Evolutionary conservation across 805 yeast species (phyloP), one percentile per base, ranked within the genome.

Genomic region (Kazachstania kunashirensis): DNA sequence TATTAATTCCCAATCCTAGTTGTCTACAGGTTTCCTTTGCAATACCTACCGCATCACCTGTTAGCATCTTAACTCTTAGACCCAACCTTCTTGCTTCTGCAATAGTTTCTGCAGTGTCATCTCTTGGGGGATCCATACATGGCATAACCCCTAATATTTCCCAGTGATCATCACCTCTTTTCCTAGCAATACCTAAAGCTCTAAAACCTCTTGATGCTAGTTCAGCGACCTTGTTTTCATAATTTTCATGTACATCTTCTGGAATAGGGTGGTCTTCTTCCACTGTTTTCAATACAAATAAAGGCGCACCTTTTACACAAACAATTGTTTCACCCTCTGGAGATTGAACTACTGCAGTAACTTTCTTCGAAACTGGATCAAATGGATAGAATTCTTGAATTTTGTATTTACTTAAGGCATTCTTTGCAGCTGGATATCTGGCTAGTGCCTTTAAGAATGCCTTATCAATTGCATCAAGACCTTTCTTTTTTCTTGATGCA

Each of bases 31-130:
- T 86, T 74, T 86, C 96, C 77, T 85, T 83, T 59, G 96, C 96
- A 70, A 86, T 86, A 75, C 95, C 96, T 61, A 86, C 95, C 66
- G 96, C 96, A 72, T 86, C 96, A 78, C 96, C 96, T 69, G 96
- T 86, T 66, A 86, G 77, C 96, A 86, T 86, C 80, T 86, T 86
- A 54, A 86, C 89, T 70, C 92, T 79, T 62, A 86, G 76, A 77
- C 96, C 96, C 61, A 86, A 77, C 51, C 69, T 60, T 71, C 82
- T 79, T 55, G 96, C 96, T 70, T 86, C 96, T 65, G 72, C 66
- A 63, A 86, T 92, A 62, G 96, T 86, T 61, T 77, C 77, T 56
- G 92, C 95, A 72, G 96, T 86, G 67, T 86, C 96, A 70, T 86
- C 94, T 78, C 96, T 83, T 70, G 96, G 96, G 59, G 96, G 96